Evolutionary conservation across 1,284 basidiomycete species (phyloP).

Genomic region (Rhodotorula sp.): DNA sequence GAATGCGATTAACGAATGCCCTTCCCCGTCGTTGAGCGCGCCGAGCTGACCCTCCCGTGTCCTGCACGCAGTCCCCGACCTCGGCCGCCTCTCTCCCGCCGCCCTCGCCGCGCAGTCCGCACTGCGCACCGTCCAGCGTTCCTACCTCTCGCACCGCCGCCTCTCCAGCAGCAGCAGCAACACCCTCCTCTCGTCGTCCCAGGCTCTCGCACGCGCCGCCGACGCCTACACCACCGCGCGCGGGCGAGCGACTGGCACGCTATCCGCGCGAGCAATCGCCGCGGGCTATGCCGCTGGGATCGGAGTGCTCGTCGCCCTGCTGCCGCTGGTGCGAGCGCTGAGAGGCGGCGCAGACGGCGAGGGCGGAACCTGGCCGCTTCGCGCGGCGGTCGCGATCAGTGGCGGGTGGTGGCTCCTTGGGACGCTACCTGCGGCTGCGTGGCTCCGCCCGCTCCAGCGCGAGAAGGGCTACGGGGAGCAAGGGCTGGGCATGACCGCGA

Average conservation of each 20-base stretch:
- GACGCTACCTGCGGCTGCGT: conserved; percentile 13
- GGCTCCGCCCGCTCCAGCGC: conserved; percentile 4
- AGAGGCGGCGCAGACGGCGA: conserved; percentile 46
- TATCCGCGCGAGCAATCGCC: conserved; percentile 79
- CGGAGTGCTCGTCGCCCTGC: conserved; percentile 65
- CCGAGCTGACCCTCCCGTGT: conserved; percentile 44
- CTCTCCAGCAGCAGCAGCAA: background rate
- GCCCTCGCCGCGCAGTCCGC: background rate
- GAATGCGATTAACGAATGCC: too few species aligned
- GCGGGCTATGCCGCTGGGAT: conserved; percentile 76
- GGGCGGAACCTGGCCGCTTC: conserved; percentile 28
- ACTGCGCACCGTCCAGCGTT: conserved; percentile 4
- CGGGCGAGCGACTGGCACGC: conserved; percentile 66
- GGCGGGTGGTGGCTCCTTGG: conserved; percentile 36
- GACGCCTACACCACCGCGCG: background rate
- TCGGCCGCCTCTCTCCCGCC: conserved; percentile 51
- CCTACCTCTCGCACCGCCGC: background rate
- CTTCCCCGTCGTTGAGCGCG: too few species aligned
- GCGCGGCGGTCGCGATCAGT: conserved; percentile 32
- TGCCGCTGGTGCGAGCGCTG: conserved; percentile 54
- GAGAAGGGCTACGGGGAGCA: too few species aligned
- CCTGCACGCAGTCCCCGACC: conserved; percentile 57
- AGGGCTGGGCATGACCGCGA: background rate
- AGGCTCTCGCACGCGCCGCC: background rate
- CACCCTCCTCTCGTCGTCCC: background rate